Conservation (phyloP, 148 eudicot species). For the Vaccinium myrtillus region DNA sequence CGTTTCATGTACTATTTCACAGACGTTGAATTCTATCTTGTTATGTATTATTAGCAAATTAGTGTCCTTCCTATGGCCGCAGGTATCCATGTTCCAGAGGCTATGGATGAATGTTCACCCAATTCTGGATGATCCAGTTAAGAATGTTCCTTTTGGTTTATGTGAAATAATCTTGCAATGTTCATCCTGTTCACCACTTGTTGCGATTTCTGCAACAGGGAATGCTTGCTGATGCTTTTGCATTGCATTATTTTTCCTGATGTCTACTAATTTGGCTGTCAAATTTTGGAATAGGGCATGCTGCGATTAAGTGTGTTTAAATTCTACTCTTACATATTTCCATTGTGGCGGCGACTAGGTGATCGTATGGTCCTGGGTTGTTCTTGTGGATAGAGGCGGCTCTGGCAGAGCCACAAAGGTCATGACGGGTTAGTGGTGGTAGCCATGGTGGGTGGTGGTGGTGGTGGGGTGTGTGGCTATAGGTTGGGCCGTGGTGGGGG, state of each 20-base stretch:
- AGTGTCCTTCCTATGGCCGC: background rate
- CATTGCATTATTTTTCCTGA: background rate
- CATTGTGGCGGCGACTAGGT: background rate
- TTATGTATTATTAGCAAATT: background rate
- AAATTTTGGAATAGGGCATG: background rate
- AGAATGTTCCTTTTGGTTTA: background rate
- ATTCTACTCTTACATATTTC: background rate
- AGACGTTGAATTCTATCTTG: background rate
- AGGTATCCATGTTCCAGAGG: background rate
- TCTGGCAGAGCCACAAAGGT: background rate
- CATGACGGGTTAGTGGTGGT: background rate
- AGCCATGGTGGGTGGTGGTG: background rate
- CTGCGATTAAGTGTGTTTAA: background rate
- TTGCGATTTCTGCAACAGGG: background rate
- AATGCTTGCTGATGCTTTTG: background rate
- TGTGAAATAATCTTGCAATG: background rate
- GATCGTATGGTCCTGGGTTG: background rate
- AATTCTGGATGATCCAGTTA: background rate
- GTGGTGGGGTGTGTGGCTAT: background rate
- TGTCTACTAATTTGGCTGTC: background rate
- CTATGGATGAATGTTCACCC: background rate
- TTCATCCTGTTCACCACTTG: background rate
- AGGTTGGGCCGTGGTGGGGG: background rate
- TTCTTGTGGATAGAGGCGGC: background rate
- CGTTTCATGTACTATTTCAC: background rate